Conservation (phyloP, 1,284 basidiomycete genomes). For the Hypsizygus ulmarius region DNA sequence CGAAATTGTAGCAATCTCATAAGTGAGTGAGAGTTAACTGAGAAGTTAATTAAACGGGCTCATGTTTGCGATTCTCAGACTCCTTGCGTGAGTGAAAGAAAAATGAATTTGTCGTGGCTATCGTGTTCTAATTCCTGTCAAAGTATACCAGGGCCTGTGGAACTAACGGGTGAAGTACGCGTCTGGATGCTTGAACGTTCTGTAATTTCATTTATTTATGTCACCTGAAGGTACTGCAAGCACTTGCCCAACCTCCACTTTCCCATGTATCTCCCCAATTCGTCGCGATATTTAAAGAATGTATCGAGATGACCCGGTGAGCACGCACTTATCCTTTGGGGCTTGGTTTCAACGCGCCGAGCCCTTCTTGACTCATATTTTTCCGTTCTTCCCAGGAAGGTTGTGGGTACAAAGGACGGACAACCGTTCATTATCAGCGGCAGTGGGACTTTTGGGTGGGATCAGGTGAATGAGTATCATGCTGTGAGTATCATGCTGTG, state of each 20-base stretch:
- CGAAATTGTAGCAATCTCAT: slow-evolving; percentile 48
- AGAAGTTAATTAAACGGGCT: neutral
- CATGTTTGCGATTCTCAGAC: slow-evolving; percentile 32
- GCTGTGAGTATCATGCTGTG: neutral
- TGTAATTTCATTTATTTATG: neutral
- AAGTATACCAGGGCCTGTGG: slow-evolving; percentile 82
- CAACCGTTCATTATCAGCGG: slow-evolving; percentile 93
- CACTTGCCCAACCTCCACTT: slow-evolving; percentile 86
- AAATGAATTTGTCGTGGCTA: neutral
- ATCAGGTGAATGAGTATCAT: slow-evolving; percentile 50
- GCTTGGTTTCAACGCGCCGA: slow-evolving; percentile 45
- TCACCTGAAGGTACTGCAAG: slow-evolving; percentile 45
- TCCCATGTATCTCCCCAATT: slow-evolving; percentile 93
- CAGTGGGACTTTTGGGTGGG: slow-evolving; percentile 93
- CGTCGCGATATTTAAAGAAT: slow-evolving; percentile 86
- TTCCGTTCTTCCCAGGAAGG: slow-evolving; percentile 46
- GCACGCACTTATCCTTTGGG: slow-evolving; percentile 49
- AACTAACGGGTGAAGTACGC: slow-evolving; percentile 73
- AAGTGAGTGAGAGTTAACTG: slow-evolving; percentile 45
- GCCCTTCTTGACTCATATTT: slow-evolving; percentile 42
- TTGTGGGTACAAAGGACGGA: slow-evolving; percentile 71
- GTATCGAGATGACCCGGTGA: slow-evolving; percentile 81
- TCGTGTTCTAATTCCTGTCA: slow-evolving; percentile 10
- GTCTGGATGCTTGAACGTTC: neutral
- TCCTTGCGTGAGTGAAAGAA: slow-evolving; percentile 55